These are phyloP conservation scores for Alternaria sp. DNA, from an alignment of 2,329 filamentous ascomycete species.

Conservation along the genomic window DNA sequence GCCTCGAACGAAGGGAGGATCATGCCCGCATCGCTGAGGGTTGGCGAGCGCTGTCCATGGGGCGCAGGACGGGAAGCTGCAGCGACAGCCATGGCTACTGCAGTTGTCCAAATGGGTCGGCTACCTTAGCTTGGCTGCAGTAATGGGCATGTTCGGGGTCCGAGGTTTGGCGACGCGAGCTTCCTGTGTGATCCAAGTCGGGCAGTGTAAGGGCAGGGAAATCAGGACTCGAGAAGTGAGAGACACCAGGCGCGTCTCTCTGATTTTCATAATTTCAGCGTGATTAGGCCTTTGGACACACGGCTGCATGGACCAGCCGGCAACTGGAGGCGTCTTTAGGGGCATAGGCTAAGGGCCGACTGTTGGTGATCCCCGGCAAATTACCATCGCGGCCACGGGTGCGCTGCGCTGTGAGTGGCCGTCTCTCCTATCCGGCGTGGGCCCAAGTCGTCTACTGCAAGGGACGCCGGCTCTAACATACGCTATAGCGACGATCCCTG, in stretches of 20 bases:
- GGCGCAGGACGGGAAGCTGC: constrained; percentile 23
- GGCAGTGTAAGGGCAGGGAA: constrained; percentile 7
- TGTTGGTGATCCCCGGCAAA: constrained; percentile 14
- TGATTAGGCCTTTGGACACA: constrained; percentile 26
- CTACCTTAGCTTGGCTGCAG: constrained; percentile 29
- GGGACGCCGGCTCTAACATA: constrained; percentile 11
- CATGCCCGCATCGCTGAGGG: constrained; percentile 92
- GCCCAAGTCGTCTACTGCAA: constrained; percentile 19
- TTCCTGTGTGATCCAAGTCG: not conserved
- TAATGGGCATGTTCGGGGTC: constrained; percentile 25
- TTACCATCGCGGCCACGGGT: constrained; percentile 8
- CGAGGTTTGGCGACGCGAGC: constrained; percentile 1
- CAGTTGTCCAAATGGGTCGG: constrained; percentile 16
- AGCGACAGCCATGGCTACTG: constrained; percentile 29
- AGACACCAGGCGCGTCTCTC: constrained; percentile 24
- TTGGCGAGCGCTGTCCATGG: constrained; percentile 66
- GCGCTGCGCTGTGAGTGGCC: constrained; percentile 12
- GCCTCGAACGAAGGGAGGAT: constrained; percentile 72
- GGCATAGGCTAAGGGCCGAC: constrained; percentile 20
- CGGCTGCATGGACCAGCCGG: constrained; percentile 25
- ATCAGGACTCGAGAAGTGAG: constrained; percentile 23
- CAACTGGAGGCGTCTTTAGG: constrained; percentile 21
- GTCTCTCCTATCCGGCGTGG: not conserved
- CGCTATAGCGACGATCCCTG: constrained; percentile 13
- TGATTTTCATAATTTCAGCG: constrained; percentile 25